Percentiles rank a stretch among this genome's conserved stretches.
Conservation (phyloP, 768 basidiomycete species). For the Hydnomerulius pinastri region DNA sequence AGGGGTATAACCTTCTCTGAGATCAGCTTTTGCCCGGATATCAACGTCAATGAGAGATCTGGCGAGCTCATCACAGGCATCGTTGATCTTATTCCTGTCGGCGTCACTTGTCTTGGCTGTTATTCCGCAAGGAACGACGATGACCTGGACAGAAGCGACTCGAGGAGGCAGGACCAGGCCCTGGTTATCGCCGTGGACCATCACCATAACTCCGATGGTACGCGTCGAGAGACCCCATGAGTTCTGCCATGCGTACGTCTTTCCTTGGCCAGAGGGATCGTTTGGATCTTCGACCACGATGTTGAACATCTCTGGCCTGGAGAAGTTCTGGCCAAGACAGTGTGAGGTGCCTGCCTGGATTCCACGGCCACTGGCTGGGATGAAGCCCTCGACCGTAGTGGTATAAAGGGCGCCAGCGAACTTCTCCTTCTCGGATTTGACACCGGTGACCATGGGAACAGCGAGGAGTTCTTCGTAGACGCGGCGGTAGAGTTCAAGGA, state of each 20-base stretch:
- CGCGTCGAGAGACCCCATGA: slow-evolving; percentile 98
- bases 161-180: slow-evolving; percentile 96
- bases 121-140: slow-evolving; percentile 92
- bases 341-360: slow-evolving; percentile 99
- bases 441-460: slow-evolving; percentile 93
- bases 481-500: slow-evolving; percentile 92
- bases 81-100: slow-evolving; percentile 69
- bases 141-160: slow-evolving; percentile 89
- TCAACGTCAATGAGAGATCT: slow-evolving; percentile 69
- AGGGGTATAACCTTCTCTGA: slow-evolving; percentile 94
- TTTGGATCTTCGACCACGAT: slow-evolving; percentile 95
- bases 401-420: slow-evolving; percentile 98
- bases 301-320: slow-evolving; percentile 94
- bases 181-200: slow-evolving; percentile 98
- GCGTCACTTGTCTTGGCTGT: slow-evolving; percentile 79
- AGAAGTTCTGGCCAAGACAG: slow-evolving; percentile 98
- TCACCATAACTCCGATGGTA: slow-evolving; percentile 97
- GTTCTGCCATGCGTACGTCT: slow-evolving; percentile 94
- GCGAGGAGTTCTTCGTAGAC: slow-evolving; percentile 97
- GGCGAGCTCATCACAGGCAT: slow-evolving; percentile 77
- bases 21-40: slow-evolving; percentile 85
- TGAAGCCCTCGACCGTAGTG: slow-evolving; percentile 97
- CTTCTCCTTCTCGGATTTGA: slow-evolving; percentile 99
- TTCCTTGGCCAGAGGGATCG: slow-evolving; percentile 63
- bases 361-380: slow-evolving; percentile 94